These are phyloP conservation scores for Geosmithia putterillii DNA, from an alignment of 2,329 filamentous ascomycete species.

Conservation along the genomic window DNA sequence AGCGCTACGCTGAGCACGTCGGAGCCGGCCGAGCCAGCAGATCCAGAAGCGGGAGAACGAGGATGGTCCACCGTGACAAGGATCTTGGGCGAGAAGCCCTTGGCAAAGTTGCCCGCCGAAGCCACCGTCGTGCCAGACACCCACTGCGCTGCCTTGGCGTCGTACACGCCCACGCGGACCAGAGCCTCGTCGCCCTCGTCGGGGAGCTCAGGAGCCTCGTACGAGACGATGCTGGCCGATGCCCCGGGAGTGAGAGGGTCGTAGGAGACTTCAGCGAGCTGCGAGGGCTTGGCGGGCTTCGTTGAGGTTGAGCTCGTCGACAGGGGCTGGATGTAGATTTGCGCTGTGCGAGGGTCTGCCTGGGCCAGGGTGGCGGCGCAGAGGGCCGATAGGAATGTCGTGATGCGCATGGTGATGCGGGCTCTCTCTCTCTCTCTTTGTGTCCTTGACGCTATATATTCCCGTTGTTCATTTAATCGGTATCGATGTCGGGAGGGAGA, in stretches of 20 bases:
- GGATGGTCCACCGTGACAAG: constrained; percentile 39
- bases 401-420: constrained; percentile 23
- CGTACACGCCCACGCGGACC: constrained; percentile 46
- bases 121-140: constrained; percentile 42
- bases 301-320: constrained; percentile 8
- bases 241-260: constrained; percentile 28
- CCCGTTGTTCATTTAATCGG: not conserved
- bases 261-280: constrained; percentile 46
- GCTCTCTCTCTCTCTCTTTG: too few species aligned
- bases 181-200: constrained; percentile 28
- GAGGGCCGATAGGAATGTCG: constrained; percentile 27
- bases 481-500: too few species aligned
- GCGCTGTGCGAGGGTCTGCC: constrained; percentile 29
- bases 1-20: constrained; percentile 36
- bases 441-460: not conserved
- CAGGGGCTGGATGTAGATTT: constrained; percentile 43
- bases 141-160: constrained; percentile 33
- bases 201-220: constrained; percentile 41
- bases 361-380: constrained; percentile 25
- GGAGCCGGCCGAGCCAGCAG: constrained; percentile 25
- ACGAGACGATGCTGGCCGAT: constrained; percentile 34
- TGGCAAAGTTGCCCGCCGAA: constrained; percentile 43
- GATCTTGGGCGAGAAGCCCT: constrained; percentile 48
- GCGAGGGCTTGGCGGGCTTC: constrained; percentile 15
- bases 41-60: too few species aligned